Percentiles rank a stretch among this genome's conserved stretches.
These are phyloP conservation scores for Nothophytophthora sp. DNA, from an alignment of 352 stramenopile species.

Conservation along the genomic window DNA sequence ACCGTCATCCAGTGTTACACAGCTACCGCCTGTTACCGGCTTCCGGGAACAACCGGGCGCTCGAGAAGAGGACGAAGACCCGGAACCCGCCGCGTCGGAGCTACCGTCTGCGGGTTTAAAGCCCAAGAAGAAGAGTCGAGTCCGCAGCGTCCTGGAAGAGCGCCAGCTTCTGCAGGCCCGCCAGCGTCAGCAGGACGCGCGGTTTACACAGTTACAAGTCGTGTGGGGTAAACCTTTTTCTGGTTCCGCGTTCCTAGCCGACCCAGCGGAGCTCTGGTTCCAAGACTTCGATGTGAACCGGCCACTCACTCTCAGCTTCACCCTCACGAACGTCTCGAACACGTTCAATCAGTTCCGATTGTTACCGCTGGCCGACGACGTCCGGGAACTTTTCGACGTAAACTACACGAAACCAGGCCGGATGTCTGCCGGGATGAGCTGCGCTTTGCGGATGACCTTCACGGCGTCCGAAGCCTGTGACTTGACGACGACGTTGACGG, in stretches of 20 bases:
- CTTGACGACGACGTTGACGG: constrained; percentile 58
- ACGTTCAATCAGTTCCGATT: constrained; percentile 94
- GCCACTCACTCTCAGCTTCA: constrained; percentile 59
- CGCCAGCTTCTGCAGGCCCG: constrained; percentile 44
- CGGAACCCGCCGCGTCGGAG: background rate
- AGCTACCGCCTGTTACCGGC: no score
- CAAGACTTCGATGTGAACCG: constrained; percentile 89
- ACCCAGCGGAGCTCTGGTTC: constrained; percentile 83
- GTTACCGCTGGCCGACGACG: constrained; percentile 62
- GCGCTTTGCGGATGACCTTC: constrained; percentile 72
- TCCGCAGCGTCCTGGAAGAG: constrained; percentile 68
- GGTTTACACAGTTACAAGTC: constrained; percentile 65
- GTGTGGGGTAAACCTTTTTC: constrained; percentile 84
- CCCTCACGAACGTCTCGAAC: constrained; percentile 91
- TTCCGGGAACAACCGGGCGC: no score
- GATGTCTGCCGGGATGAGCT: constrained; percentile 90
- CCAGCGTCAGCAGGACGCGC: constrained; percentile 51
- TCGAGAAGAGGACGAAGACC: constrained; percentile 18
- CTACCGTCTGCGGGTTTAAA: background rate
- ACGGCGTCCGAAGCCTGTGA: constrained; percentile 60
- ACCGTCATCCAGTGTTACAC: no score
- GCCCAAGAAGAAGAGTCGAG: constrained; percentile 27
- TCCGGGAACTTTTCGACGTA: constrained; percentile 90
- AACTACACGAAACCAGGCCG: constrained; percentile 83
- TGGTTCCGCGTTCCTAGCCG: constrained; percentile 78